Conservation (phyloP, 2,329 filamentous ascomycete genomes). For the Sporothrix euskadiensis region DNA sequence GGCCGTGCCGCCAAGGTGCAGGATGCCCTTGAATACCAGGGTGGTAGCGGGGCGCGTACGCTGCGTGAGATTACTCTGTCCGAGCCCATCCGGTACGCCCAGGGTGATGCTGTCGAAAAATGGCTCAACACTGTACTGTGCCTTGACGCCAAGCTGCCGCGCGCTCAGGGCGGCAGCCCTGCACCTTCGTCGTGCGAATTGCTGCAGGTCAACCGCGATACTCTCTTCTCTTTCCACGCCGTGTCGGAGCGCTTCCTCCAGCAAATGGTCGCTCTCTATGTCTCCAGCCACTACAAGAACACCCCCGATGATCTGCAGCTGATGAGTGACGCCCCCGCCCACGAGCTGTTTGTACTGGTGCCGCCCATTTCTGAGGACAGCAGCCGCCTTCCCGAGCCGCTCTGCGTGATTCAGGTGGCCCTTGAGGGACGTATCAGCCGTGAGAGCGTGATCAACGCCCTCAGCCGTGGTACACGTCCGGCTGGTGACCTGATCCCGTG, state of each 20-base stretch:
- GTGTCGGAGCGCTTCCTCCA: conserved; percentile 97
- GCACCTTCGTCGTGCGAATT: conserved; percentile 91
- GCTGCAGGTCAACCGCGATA: conserved; percentile 92
- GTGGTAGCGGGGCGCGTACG: conserved; percentile 55
- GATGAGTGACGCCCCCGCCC: conserved; percentile 95
- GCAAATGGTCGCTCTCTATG: conserved; percentile 97
- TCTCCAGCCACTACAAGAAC: conserved; percentile 97
- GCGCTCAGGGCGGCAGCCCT: conserved; percentile 76
- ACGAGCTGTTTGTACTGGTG: conserved; percentile 92
- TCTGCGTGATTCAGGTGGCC: conserved; percentile 92
- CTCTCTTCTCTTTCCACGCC: conserved; percentile 95
- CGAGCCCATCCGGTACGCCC: conserved; percentile 92
- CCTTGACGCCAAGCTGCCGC: conserved; percentile 83
- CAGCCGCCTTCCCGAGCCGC: conserved; percentile 81
- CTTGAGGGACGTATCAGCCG: conserved; percentile 93
- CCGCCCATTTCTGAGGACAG: conserved; percentile 77
- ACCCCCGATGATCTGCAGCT: conserved; percentile 96
- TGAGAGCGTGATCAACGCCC: conserved; percentile 84
- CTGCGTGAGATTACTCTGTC: conserved; percentile 88
- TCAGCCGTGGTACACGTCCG: conserved; percentile 85
- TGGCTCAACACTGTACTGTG: conserved; percentile 96
- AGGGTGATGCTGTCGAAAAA: conserved; percentile 87
- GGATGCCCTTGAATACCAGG: conserved; percentile 60
- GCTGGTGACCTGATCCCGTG: conserved; percentile 94
- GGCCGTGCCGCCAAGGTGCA: conserved; percentile 68